Evolutionary conservation across 805 yeast genomes (phyloP).

Genomic region (Monosporozyma aquatica): DNA sequence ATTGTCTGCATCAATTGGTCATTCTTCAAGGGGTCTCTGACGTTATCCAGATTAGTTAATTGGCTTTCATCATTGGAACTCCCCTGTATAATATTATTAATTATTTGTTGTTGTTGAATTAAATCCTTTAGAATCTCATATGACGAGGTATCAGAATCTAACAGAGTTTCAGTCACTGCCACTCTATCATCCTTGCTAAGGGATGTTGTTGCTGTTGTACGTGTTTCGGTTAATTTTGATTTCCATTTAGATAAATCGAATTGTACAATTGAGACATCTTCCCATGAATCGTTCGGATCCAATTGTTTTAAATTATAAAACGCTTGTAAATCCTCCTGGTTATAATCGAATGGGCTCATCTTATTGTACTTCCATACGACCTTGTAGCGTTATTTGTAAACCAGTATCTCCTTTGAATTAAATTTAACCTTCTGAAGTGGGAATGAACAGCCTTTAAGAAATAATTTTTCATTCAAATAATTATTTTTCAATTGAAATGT

Average conservation of each 20-base stretch:
- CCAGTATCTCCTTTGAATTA: too few relatives aligned
- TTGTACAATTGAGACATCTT: constrained; percentile 24
- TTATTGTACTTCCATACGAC: neutral
- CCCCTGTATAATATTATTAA: neutral
- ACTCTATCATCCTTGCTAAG: neutral
- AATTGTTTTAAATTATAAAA: constrained; percentile 39
- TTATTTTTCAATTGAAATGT: too few relatives aligned
- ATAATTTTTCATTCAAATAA: too few relatives aligned
- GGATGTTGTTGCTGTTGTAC: too few relatives aligned
- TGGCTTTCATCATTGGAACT: neutral
- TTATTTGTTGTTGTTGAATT: constrained; percentile 18
- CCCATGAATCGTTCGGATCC: constrained; percentile 35
- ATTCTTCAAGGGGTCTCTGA: constrained; percentile 52
- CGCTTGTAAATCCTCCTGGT: constrained; percentile 25
- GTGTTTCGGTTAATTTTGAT: constrained; percentile 7
- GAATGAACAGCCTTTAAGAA: too few relatives aligned
- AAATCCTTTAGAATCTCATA: constrained; percentile 29
- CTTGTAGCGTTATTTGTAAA: too few relatives aligned
- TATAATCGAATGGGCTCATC: constrained; percentile 15
- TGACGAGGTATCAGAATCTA: constrained; percentile 24
- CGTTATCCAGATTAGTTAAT: neutral
- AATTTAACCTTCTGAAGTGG: too few relatives aligned
- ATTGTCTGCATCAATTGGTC: constrained; percentile 10
- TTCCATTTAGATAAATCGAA: constrained; percentile 21
- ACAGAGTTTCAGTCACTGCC: neutral